A percentile compares a stretch with the other conserved stretches of the same genome.
Evolutionary conservation across 495 filamentous ascomycete species (phyloP).

Genomic region (Sabuloglossum arenarium): DNA sequence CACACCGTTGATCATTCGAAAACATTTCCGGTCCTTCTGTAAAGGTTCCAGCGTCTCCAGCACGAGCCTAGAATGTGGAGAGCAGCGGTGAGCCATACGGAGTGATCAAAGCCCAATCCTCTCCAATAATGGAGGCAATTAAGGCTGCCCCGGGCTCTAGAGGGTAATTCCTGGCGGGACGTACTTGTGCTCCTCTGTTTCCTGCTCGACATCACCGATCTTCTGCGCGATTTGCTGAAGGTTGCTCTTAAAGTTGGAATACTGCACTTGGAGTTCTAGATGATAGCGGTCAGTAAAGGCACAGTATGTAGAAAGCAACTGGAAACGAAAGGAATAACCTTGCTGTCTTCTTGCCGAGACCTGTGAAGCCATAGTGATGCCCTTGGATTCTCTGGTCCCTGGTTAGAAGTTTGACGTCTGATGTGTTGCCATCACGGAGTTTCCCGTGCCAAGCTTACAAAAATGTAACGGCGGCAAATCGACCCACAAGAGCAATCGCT

Average conservation of each 20-base stretch:
- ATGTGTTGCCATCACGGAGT: neutral
- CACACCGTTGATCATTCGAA: constrained; percentile 96
- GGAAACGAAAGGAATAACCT: neutral
- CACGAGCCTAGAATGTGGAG: constrained; percentile 45
- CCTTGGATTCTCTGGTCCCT: neutral
- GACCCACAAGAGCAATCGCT: no score
- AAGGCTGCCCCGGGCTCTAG: neutral
- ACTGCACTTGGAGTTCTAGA: constrained; percentile 79
- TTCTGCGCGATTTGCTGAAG: constrained; percentile 87
- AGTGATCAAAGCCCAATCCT: neutral
- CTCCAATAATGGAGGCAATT: neutral
- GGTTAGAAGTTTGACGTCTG: neutral
- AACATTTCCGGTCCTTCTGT: constrained; percentile 76
- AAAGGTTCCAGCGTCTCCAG: constrained; percentile 83
- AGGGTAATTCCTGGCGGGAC: constrained; percentile 13
- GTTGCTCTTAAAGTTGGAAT: constrained; percentile 86
- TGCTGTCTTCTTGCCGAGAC: constrained; percentile 40
- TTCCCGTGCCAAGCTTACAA: neutral
- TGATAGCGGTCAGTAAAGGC: neutral
- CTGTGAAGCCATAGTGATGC: constrained; percentile 2
- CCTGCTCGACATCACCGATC: constrained; percentile 92
- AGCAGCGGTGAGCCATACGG: constrained; percentile 7
- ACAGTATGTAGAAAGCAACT: neutral
- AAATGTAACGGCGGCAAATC: no score
- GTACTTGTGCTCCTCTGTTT: constrained; percentile 95